Conservation (phyloP, 1,139 yeast species). For the Magnusiomyces ingens region DNA sequence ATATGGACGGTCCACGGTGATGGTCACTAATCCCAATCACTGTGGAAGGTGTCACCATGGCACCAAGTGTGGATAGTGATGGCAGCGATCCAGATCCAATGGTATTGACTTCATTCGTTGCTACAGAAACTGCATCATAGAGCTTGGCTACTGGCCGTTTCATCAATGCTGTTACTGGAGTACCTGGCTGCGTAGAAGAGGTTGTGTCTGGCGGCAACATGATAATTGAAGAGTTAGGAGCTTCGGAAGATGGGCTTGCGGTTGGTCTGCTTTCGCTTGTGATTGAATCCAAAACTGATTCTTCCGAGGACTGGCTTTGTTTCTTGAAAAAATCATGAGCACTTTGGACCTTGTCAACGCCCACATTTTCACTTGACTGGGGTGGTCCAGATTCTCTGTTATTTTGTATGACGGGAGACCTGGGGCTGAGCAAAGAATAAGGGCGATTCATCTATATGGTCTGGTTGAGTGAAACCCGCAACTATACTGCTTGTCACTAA, state of each 20-base stretch:
- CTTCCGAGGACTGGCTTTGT: too few relatives aligned
- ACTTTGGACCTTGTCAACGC: background rate
- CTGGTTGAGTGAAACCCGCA: background rate
- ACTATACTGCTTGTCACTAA: background rate
- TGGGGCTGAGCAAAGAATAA: too few relatives aligned
- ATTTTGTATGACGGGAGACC: too few relatives aligned
- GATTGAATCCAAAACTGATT: too few relatives aligned
- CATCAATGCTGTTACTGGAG: background rate
- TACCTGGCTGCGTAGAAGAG: background rate
- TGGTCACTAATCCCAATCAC: too few relatives aligned
- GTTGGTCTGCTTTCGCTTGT: background rate
- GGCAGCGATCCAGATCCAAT: background rate
- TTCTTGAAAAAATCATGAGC: too few relatives aligned
- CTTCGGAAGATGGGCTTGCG: background rate
- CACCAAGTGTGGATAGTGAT: too few relatives aligned
- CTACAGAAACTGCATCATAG: background rate
- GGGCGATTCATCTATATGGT: background rate
- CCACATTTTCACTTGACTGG: too few relatives aligned
- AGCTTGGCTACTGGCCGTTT: background rate
- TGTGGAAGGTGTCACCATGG: too few relatives aligned
- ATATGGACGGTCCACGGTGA: too few relatives aligned
- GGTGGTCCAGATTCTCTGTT: background rate
- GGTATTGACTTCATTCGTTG: background rate
- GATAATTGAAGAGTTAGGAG: background rate
- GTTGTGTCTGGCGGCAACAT: background rate